phyloP scores from a whole-genome alignment of 345 rosid species.

The Anastatica hierochuntica region DNA sequence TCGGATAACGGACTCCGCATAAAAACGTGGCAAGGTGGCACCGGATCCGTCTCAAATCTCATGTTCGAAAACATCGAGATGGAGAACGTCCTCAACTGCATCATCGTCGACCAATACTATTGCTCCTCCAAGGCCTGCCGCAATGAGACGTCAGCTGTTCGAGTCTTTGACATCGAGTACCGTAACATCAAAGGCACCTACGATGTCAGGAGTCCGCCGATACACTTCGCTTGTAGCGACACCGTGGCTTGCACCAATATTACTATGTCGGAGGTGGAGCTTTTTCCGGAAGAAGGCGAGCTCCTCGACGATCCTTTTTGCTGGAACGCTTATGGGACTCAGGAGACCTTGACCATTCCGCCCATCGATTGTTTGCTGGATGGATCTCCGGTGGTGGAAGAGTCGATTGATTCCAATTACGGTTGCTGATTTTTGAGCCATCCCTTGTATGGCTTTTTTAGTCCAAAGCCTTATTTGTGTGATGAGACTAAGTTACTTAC shows the following conservation, averaged over 20 bases:
- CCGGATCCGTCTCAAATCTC: slow-evolving; percentile 61
- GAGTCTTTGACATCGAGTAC: slow-evolving; percentile 49
- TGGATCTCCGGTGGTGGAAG: slow-evolving; percentile 49
- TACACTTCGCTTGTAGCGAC: slow-evolving; percentile 94
- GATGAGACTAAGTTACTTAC: too few species aligned
- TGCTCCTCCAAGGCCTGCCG: slow-evolving; percentile 54
- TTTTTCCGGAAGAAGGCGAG: slow-evolving; percentile 75
- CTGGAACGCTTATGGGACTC: slow-evolving; percentile 89
- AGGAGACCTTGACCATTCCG: slow-evolving; percentile 76
- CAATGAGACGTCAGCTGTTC: slow-evolving; percentile 82
- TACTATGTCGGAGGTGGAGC: slow-evolving; percentile 84
- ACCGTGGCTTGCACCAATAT: slow-evolving; percentile 86
- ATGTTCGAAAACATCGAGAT: slow-evolving; percentile 75
- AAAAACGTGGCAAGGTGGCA: slow-evolving; percentile 98
- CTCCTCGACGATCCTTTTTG: slow-evolving; percentile 93
- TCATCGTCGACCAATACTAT: slow-evolving; percentile 84
- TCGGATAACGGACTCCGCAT: slow-evolving; percentile 88
- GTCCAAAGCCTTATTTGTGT: slow-evolving; percentile 55
- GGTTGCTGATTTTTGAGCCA: slow-evolving; percentile 41
- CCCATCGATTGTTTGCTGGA: slow-evolving; percentile 69
- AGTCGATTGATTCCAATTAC: slow-evolving; percentile 25
- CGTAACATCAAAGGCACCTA: slow-evolving; percentile 87
- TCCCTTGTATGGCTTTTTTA: slow-evolving; percentile 52
- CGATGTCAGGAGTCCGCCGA: slow-evolving; percentile 67
- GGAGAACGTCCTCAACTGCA: slow-evolving; percentile 89